phyloP scores from a whole-genome alignment of 805 yeast genomes.

The Kazachstania bromeliacearum region DNA sequence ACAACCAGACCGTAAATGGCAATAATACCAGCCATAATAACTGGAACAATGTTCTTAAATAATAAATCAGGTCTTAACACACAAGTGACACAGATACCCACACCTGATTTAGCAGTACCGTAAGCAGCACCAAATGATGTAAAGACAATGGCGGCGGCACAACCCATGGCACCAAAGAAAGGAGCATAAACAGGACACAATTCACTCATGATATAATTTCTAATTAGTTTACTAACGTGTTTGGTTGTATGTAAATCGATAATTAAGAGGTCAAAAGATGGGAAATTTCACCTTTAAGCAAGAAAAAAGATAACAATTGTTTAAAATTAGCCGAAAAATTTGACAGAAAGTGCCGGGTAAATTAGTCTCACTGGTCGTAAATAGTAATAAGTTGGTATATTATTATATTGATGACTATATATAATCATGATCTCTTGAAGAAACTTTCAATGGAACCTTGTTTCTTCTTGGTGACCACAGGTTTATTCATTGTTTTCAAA shows the following conservation, averaged over 20 bases:
- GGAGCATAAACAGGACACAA: constrained; percentile 50
- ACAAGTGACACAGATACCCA: constrained; percentile 97
- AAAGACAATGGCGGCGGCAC: constrained; percentile 98
- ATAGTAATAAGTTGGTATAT: no score
- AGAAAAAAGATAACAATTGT: no score
- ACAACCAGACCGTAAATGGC: constrained; percentile 97
- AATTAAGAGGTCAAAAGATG: no score
- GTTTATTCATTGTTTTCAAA: constrained; percentile 8
- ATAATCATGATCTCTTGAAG: constrained; percentile 18
- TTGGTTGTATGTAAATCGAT: no score
- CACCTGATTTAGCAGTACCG: constrained; percentile 99
- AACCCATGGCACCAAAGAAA: constrained; percentile 98
- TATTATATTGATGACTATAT: no score
- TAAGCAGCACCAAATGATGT: constrained; percentile 98
- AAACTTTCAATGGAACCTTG: constrained; percentile 28
- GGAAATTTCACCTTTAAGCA: no score
- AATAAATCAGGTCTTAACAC: constrained; percentile 94
- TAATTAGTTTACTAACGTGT: not conserved
- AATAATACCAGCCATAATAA: constrained; percentile 98
- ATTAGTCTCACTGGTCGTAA: no score
- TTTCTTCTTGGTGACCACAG: constrained; percentile 14
- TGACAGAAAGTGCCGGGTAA: no score
- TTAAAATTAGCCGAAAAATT: no score
- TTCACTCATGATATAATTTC: constrained; percentile 12
- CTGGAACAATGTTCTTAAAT: constrained; percentile 91